Base-by-base conservation (phyloP, 108 stramenopile genomes). In the Skeletonema potamos region DNA sequence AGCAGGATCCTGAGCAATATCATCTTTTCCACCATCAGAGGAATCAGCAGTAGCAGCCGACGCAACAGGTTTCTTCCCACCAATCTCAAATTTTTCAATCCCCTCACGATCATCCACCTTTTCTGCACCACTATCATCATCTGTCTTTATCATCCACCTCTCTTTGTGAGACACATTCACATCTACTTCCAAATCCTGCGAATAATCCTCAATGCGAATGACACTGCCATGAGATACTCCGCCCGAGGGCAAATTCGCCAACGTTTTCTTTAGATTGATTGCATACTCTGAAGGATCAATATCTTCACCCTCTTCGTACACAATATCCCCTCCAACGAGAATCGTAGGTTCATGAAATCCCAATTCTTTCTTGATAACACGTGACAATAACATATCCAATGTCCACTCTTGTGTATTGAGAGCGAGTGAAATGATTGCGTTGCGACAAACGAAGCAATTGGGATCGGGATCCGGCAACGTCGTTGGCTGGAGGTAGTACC, bases 401-500 rank as follows among this genome's bases (percentile, higher is more conserved):
- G 93, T 95, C 88, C 82, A 92, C 59, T 81, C 60, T n/a, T 86
- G 59, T 4, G 87, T 87, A 74, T 97, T 87, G 29, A 96, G 26
- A 26, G 85, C 62, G 18, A 96, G 51, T 2, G 79, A 77, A 18
- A 96, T 68, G 18, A 65, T 73, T n/a, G 89, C 91, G 71, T 89
- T 87, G 48, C 88, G 82, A 84, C 98, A 99, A 0, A 98, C 98
- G 79, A 92, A 97, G 81, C 97, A 99, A 22, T 85, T 82, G 2
- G 88, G 85, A 65, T 95, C 91, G 15, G 95, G 97, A 26, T 72
- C 67, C 43, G 88, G 85, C 61, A 97, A 82, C 2, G 60, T 67
- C 30, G 83, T 84, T 0, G 98, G 92, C 44, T 88, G 89, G 54
- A 97, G 61, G 24, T 84, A 82, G 68, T 87, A 81, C 24, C 92